Conservation (phyloP, 108 stramenopile genomes). For the Seminavis robusta region DNA sequence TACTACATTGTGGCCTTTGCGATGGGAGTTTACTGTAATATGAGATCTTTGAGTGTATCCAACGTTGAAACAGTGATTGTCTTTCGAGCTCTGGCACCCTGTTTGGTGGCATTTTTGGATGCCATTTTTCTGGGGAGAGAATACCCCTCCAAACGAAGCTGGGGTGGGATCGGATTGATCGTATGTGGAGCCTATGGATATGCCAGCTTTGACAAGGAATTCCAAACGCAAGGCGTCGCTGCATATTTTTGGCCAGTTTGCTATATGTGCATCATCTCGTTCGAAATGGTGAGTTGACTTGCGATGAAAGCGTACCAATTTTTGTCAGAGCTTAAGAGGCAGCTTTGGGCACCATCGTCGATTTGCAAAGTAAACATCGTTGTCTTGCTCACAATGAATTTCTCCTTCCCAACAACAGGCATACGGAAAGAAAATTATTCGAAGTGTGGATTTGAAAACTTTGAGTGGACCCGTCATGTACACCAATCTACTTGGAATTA, state of each 20-base stretch:
- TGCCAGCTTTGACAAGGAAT: constrained; percentile 67
- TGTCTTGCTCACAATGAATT: no score
- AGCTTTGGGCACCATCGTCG: no score
- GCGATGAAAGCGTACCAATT: no score
- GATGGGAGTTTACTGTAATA: constrained; percentile 78
- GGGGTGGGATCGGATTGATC: constrained; percentile 53
- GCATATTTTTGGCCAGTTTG: constrained; percentile 77
- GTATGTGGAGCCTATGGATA: constrained; percentile 78
- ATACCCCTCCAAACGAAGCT: constrained; percentile 69
- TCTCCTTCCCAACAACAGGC: no score
- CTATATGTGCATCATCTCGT: constrained; percentile 68
- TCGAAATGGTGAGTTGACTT: constrained; percentile 66
- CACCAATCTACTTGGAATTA: constrained; percentile 81
- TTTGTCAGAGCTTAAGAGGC: no score
- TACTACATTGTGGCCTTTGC: constrained; percentile 79
- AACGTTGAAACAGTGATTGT: constrained; percentile 96
- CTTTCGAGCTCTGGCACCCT: constrained; percentile 81
- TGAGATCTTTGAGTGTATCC: constrained; percentile 68
- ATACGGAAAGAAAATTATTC: constrained; percentile 84
- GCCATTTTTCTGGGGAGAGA: constrained; percentile 82
- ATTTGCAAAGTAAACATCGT: no score
- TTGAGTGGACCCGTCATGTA: constrained; percentile 85
- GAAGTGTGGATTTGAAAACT: constrained; percentile 72
- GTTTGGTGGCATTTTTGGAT: constrained; percentile 79
- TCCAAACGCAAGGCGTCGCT: constrained; percentile 46